Evolutionary conservation across 2,329 filamentous ascomycete species (phyloP).

Genomic region (Apiospora phragmitis): DNA sequence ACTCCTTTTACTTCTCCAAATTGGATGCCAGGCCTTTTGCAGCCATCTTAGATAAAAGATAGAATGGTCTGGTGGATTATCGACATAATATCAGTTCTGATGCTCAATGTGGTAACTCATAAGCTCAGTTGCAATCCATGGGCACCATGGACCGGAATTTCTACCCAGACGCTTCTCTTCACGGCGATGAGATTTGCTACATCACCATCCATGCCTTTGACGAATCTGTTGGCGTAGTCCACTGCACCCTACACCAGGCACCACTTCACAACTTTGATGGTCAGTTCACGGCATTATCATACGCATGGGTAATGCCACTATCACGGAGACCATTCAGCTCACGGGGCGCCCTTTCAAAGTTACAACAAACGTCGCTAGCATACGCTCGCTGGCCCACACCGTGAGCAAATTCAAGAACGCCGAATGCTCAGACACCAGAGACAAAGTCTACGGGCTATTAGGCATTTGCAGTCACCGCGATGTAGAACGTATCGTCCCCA

Average conservation of each 20-base stretch:
- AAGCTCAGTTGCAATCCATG: background rate
- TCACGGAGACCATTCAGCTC: slow-evolving; percentile 6
- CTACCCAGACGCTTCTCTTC: background rate
- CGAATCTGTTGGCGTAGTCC: background rate
- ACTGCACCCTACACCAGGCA: background rate
- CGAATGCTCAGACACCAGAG: background rate
- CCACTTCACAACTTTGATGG: background rate
- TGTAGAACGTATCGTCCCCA: background rate
- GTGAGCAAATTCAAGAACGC: too few species aligned
- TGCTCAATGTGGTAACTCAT: too few species aligned
- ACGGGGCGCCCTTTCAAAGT: background rate
- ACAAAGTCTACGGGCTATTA: background rate
- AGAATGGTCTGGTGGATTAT: too few species aligned
- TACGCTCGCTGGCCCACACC: too few species aligned
- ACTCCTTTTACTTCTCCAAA: too few species aligned
- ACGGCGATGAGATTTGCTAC: background rate
- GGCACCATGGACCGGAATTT: background rate
- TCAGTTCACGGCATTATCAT: slow-evolving; percentile 8
- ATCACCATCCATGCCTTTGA: background rate
- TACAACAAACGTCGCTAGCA: slow-evolving; percentile 9
- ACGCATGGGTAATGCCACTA: slow-evolving; percentile 7
- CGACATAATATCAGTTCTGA: too few species aligned
- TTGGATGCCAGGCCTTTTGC: too few species aligned
- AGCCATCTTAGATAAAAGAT: too few species aligned
- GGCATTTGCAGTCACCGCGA: background rate